Conservation (phyloP, 345 rosid species). For the Euclidium syriacum region DNA sequence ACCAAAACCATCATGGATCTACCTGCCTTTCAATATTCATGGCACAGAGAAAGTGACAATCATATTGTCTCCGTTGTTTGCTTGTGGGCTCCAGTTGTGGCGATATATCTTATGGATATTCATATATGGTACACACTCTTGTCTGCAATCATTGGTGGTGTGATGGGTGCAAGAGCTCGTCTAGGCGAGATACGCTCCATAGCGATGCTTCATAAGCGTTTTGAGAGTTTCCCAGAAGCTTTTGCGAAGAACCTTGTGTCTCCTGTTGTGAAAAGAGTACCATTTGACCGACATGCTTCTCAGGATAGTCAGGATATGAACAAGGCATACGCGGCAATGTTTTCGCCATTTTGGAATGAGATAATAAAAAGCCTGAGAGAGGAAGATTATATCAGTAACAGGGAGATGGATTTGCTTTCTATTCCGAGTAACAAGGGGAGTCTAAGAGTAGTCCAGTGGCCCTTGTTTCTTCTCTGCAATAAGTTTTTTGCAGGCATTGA, state of each 20-base stretch:
- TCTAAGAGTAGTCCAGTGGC: slow-evolving; percentile 94
- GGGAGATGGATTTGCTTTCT: slow-evolving; percentile 96
- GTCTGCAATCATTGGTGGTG: slow-evolving; percentile 94
- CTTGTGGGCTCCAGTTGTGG: slow-evolving; percentile 96
- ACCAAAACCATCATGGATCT: slow-evolving; percentile 48
- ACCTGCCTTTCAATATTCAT: slow-evolving; percentile 51
- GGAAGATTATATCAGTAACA: slow-evolving; percentile 90
- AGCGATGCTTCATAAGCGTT: slow-evolving; percentile 97
- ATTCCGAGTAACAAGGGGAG: slow-evolving; percentile 94
- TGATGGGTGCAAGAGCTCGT: slow-evolving; percentile 97
- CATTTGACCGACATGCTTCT: slow-evolving; percentile 50
- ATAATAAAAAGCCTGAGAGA: slow-evolving; percentile 92
- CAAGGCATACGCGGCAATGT: slow-evolving; percentile 76
- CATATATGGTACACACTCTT: slow-evolving; percentile 90
- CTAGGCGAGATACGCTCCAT: slow-evolving; percentile 97
- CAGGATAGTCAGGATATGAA: slow-evolving; percentile 67
- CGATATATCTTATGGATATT: slow-evolving; percentile 95
- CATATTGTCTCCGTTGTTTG: slow-evolving; percentile 72
- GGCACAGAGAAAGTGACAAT: slow-evolving; percentile 99
- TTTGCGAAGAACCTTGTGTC: slow-evolving; percentile 85
- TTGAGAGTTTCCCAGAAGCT: slow-evolving; percentile 96
- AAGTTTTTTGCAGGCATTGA: slow-evolving; percentile 90
- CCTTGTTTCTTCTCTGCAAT: slow-evolving; percentile 95
- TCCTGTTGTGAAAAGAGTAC: slow-evolving; percentile 48
- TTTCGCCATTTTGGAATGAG: slow-evolving; percentile 99